Evolutionary conservation across 192 early-diverging fungal genomes (phyloP), one percentile per base, ranked within the genome.

Genomic region (Chytriomyces confervae): DNA sequence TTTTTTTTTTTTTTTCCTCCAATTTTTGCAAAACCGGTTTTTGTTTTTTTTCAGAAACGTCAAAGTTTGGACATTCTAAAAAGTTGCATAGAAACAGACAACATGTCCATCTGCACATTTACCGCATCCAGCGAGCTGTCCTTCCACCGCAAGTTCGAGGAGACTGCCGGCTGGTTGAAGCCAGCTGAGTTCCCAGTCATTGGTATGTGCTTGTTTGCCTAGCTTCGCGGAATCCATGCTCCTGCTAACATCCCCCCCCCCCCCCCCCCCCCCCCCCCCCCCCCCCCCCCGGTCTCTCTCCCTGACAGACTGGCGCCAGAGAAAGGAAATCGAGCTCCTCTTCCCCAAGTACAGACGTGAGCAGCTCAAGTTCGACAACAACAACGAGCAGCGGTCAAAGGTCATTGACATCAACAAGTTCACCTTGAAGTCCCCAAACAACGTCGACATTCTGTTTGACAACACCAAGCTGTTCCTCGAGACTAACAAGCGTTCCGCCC

Each of bases 121-220:
- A 74, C 18, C 8, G 46, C 27, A 1, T 60, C 24, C 24, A 46
- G 61, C 24, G 72, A 74, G 27, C 27, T 46, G 44, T 44, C 57
- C 13, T 74, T 74, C 72, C 72, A 74, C 61, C 57, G 72, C 50
- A 74, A 74, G 61, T 74, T 74, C 45, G 72, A 74, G 46, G 72
- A 74, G 53, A 62, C 72, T 47, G 72, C 72, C 10, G 72, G 72
- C 11, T 74, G 61, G 45, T 46, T 74, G 11, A 63, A 63, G 36
- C 72, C 48, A 6, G 20, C 18, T 7, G 72, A 74, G 72, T 74
- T 74, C 46, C 72, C 72, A 11, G 23, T 10, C 27, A 43, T 74
- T 36, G 36, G 36, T 36, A 36, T 36, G 36, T 36, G 36, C 36
- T 36, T 36, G 36, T 4, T 36, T 36, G 36, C 36, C 36, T 36